Conservation (phyloP, 2,329 filamentous ascomycete species). For the Exophiala dermatitidis region DNA sequence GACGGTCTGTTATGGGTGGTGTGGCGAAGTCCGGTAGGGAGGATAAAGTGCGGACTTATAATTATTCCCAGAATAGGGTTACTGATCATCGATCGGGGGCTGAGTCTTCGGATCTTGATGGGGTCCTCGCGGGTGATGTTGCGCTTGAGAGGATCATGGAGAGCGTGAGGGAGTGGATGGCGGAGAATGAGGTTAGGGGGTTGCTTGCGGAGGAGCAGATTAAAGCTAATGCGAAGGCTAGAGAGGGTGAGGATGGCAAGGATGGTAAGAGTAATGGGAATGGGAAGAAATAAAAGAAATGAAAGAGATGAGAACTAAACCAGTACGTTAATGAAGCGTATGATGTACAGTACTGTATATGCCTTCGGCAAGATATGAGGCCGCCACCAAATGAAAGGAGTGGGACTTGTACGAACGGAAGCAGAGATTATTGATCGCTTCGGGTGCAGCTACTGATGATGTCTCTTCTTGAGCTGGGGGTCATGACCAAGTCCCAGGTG, state of each 20-base stretch:
- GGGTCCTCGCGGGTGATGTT: conserved; percentile 69
- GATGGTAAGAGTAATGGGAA: neutral
- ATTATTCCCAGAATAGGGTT: conserved; percentile 69
- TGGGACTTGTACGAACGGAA: too few relatives aligned
- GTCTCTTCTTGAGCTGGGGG: too few relatives aligned
- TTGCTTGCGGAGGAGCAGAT: conserved; percentile 59
- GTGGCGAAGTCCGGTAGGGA: conserved; percentile 75
- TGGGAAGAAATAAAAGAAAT: conserved; percentile 8
- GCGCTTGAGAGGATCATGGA: conserved; percentile 68
- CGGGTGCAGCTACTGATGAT: too few relatives aligned
- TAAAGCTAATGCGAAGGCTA: conserved; percentile 25
- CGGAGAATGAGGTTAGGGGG: conserved; percentile 64
- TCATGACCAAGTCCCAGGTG: too few relatives aligned
- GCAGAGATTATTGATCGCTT: too few relatives aligned
- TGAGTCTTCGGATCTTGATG: conserved; percentile 71
- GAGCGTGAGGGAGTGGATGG: conserved; percentile 68
- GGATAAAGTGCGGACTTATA: conserved; percentile 93
- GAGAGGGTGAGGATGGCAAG: neutral
- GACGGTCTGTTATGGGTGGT: conserved; percentile 70
- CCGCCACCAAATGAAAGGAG: too few relatives aligned
- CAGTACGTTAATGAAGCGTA: too few relatives aligned
- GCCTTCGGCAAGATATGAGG: too few relatives aligned
- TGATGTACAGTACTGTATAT: too few relatives aligned
- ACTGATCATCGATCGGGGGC: conserved; percentile 80
- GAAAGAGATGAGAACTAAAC: too few relatives aligned